A percentile compares a stretch with the other conserved stretches of the same genome.
phyloP scores from a whole-genome alignment of 163 green algal genomes.

The Trebouxiophyceae sp. region DNA sequence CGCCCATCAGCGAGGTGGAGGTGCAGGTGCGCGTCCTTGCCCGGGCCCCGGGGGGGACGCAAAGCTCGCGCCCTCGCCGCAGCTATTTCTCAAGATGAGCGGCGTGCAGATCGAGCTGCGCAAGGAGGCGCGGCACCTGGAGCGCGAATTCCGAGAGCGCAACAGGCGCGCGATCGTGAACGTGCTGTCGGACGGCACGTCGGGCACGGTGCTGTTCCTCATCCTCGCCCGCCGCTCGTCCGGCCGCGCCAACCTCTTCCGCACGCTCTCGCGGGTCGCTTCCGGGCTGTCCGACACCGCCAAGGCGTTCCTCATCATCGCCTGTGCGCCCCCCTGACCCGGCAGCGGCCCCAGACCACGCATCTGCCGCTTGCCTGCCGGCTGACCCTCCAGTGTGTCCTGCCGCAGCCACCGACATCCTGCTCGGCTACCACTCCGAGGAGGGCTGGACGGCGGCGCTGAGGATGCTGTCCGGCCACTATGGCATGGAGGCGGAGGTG shows the following conservation, averaged over 20 bases:
- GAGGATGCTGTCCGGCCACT: constrained; percentile 67
- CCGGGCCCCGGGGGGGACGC: too few species aligned
- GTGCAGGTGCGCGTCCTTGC: too few species aligned
- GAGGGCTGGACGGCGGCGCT: constrained; percentile 85
- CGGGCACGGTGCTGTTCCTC: constrained; percentile 43
- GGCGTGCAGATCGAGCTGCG: constrained; percentile 20
- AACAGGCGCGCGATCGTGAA: constrained; percentile 63
- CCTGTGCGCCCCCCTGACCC: constrained; percentile 29
- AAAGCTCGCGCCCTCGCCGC: too few species aligned
- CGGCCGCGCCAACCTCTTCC: constrained; percentile 47
- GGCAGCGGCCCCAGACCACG: too few species aligned
- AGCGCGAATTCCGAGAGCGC: constrained; percentile 55
- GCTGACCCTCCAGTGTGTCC: too few species aligned
- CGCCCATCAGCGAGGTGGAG: constrained; percentile 52
- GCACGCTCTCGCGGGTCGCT: constrained; percentile 68
- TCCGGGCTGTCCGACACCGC: constrained; percentile 65
- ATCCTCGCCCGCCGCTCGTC: constrained; percentile 39
- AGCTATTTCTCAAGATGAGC: neutral
- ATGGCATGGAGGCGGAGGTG: constrained; percentile 63
- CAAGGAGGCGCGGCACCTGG: constrained; percentile 46
- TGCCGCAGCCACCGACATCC: constrained; percentile 65
- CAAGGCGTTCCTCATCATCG: constrained; percentile 88
- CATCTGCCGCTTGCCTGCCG: too few species aligned
- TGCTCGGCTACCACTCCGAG: constrained; percentile 90
- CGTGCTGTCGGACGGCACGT: constrained; percentile 64